phyloP scores from a whole-genome alignment of 2,329 filamentous ascomycete genomes.

The Magnaporthales sp. region DNA sequence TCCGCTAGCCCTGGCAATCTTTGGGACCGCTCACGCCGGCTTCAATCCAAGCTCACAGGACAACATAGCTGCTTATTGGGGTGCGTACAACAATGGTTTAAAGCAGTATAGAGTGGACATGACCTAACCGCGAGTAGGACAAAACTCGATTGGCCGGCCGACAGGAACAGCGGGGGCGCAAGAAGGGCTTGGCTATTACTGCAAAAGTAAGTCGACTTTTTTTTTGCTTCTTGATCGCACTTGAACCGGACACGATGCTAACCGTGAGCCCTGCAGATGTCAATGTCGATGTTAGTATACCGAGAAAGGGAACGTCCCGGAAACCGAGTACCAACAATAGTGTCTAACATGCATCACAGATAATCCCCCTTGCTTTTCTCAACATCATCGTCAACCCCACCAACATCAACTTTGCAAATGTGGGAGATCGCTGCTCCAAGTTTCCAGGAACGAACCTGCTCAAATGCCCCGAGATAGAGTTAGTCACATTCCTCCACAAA shows the following conservation, averaged over 20 bases:
- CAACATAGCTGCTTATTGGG: constrained; percentile 63
- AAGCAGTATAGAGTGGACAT: background rate
- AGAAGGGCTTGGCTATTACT: constrained; percentile 48
- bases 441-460: constrained; percentile 50
- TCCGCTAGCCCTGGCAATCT: background rate
- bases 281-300: constrained; percentile 32
- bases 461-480: constrained; percentile 58
- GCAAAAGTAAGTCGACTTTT: constrained; percentile 36
- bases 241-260: background rate
- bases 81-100: constrained; percentile 20
- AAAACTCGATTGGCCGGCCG: constrained; percentile 49
- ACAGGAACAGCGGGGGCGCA: constrained; percentile 38
- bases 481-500: constrained; percentile 16
- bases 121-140: constrained; percentile 24
- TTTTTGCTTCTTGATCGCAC: background rate
- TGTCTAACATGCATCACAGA: constrained; percentile 23
- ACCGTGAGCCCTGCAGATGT: constrained; percentile 9
- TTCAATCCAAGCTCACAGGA: constrained; percentile 34
- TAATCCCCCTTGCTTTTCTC: constrained; percentile 58
- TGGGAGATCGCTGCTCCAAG: constrained; percentile 49
- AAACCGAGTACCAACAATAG: background rate
- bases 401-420: constrained; percentile 56
- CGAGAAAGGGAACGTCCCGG: background rate
- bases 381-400: constrained; percentile 44
- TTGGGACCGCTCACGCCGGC: constrained; percentile 12